These are phyloP conservation scores for Choanephora cucurbitarum DNA, from an alignment of 371 early-diverging fungal species.

Conservation along the genomic window DNA sequence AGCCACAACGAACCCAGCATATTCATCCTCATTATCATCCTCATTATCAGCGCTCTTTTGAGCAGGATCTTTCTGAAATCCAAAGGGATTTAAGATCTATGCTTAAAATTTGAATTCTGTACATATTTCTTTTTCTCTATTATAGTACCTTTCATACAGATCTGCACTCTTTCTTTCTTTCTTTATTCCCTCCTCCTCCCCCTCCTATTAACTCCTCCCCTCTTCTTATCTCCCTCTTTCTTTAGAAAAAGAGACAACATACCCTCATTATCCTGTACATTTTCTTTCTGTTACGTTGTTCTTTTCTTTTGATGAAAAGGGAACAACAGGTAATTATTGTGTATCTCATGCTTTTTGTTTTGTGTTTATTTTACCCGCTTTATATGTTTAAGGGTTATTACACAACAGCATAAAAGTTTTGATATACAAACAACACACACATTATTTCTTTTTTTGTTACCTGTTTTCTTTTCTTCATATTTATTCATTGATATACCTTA, in stretches of 20 bases:
- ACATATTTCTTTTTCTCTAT: neutral
- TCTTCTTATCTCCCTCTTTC: constrained; percentile 1
- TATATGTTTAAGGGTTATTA: constrained; percentile 8
- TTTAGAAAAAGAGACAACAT: neutral
- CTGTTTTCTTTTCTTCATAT: neutral
- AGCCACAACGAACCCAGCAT: neutral
- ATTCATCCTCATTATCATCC: constrained; percentile 8
- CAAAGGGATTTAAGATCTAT: constrained; percentile 45
- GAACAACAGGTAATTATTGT: neutral
- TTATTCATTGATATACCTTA: neutral
- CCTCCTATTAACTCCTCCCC: neutral
- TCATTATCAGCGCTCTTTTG: constrained; percentile 13
- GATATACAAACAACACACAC: neutral
- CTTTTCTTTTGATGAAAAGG: neutral
- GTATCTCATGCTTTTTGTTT: neutral
- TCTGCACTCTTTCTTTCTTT: constrained; percentile 1
- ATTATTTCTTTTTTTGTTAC: neutral
- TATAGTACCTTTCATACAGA: neutral
- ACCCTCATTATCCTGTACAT: neutral
- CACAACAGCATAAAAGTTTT: neutral
- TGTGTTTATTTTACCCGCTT: neutral
- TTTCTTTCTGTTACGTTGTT: neutral
- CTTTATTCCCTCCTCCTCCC: neutral
- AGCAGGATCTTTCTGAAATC: constrained; percentile 42
- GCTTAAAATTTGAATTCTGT: constrained; percentile 37